Conservation (phyloP, 2,329 filamentous ascomycete species). For the Magnaporthales sp. region DNA sequence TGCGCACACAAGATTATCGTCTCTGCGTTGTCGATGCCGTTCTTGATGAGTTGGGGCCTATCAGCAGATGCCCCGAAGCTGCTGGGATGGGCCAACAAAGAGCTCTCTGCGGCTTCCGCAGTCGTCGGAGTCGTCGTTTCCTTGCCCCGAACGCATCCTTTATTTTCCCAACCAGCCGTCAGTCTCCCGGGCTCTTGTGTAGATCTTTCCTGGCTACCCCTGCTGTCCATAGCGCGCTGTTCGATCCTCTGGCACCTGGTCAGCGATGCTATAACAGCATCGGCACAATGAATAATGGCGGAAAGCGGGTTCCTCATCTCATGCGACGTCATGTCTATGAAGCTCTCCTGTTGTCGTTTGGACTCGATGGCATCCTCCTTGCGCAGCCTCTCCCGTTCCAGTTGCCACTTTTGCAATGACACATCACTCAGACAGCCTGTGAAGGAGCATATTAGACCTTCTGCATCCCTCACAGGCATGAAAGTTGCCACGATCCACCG, state of each 20-base stretch:
- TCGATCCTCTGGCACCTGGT: conserved; percentile 17
- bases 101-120: not conserved
- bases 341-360: conserved; percentile 66
- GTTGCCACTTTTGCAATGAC: conserved; percentile 40
- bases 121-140: not conserved
- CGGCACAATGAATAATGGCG: conserved; percentile 66
- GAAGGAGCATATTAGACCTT: conserved; percentile 37
- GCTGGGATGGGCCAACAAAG: not conserved
- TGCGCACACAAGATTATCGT: conserved; percentile 71
- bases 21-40: conserved; percentile 64
- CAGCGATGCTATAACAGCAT: conserved; percentile 53
- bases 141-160: not conserved
- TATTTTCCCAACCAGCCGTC: not conserved
- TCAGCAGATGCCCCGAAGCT: not conserved
- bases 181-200: not conserved
- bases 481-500: conserved; percentile 41
- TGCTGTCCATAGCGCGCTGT: not conserved
- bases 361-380: conserved; percentile 50
- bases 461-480: conserved; percentile 37
- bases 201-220: not conserved
- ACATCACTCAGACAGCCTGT: conserved; percentile 41
- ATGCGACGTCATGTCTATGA: conserved; percentile 55
- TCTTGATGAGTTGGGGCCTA: conserved; percentile 33
- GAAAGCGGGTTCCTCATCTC: conserved; percentile 68
- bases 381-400: conserved; percentile 37